Percentiles rank a stretch among this genome's conserved stretches.
Evolutionary conservation across 2,329 filamentous ascomycete species (phyloP).

Genomic region (Pseudogymnoascus sp.): DNA sequence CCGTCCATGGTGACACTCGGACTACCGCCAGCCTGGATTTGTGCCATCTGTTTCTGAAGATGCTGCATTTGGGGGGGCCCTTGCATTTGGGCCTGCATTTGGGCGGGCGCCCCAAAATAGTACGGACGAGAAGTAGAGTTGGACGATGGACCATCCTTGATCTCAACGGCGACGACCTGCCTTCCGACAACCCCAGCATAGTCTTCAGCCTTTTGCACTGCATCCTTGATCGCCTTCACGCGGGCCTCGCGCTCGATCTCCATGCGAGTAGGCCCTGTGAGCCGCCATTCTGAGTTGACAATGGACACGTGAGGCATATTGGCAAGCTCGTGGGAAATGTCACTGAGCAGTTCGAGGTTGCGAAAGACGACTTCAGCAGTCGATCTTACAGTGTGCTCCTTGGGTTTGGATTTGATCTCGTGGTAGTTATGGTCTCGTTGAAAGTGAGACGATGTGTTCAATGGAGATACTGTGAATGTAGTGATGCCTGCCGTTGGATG

Average conservation of each 20-base stretch:
- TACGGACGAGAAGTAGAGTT: neutral
- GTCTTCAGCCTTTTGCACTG: slow-evolving; percentile 20
- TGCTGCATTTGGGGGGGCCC: neutral
- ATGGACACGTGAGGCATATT: slow-evolving; percentile 18
- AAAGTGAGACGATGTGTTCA: slow-evolving; percentile 11
- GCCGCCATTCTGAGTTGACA: slow-evolving; percentile 16
- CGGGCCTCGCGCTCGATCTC: slow-evolving; percentile 19
- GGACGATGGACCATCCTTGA: slow-evolving; percentile 15
- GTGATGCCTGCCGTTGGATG: slow-evolving; percentile 19
- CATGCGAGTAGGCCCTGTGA: slow-evolving; percentile 14
- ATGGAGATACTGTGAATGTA: slow-evolving; percentile 16
- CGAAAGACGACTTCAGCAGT: slow-evolving; percentile 18
- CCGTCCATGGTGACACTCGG: neutral
- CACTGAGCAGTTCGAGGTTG: slow-evolving; percentile 15
- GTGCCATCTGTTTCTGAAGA: neutral
- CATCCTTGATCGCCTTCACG: slow-evolving; percentile 18
- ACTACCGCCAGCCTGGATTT: neutral
- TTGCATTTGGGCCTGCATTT: neutral
- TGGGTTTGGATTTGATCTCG: slow-evolving; percentile 3
- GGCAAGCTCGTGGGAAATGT: slow-evolving; percentile 14
- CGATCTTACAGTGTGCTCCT: slow-evolving; percentile 12
- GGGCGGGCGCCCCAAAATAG: neutral
- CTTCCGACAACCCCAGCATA: slow-evolving; percentile 18
- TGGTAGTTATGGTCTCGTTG: neutral
- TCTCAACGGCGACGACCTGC: slow-evolving; percentile 16